Percentiles rank a stretch among this genome's conserved stretches.
phyloP scores from a whole-genome alignment of 1,139 yeast species.

The Oligophagozyma castellii region DNA sequence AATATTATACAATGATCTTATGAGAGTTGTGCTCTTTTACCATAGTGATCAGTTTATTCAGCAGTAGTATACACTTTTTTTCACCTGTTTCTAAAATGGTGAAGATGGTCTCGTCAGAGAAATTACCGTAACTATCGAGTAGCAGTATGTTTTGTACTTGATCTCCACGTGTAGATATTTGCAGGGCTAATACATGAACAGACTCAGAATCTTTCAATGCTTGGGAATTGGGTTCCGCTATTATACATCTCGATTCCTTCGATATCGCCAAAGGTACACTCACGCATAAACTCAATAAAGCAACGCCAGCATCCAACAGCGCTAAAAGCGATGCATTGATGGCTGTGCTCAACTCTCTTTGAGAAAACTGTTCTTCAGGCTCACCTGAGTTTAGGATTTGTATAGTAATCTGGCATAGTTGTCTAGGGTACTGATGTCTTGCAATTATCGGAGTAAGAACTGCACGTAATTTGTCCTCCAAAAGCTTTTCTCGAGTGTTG shows the following conservation, averaged over 20 bases:
- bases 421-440: slow-evolving; percentile 65
- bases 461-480: slow-evolving; percentile 59
- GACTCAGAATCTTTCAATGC: slow-evolving; percentile 37
- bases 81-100: slow-evolving; percentile 36
- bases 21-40: no score
- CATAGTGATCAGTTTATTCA: no score
- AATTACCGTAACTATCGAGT: slow-evolving; percentile 61
- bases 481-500: slow-evolving; percentile 57
- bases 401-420: slow-evolving; percentile 73
- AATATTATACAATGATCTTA: no score
- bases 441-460: slow-evolving; percentile 50
- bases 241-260: slow-evolving; percentile 22
- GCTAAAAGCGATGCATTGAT: slow-evolving; percentile 65
- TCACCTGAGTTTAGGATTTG: slow-evolving; percentile 61
- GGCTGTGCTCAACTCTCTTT: slow-evolving; percentile 53
- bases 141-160: slow-evolving; percentile 42
- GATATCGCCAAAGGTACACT: slow-evolving; percentile 36
- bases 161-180: slow-evolving; percentile 32
- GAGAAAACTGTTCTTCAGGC: slow-evolving; percentile 23
- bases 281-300: slow-evolving; percentile 47
- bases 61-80: slow-evolving; percentile 7
- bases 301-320: slow-evolving; percentile 65
- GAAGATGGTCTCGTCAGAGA: slow-evolving; percentile 42
- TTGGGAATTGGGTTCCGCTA: slow-evolving; percentile 32
- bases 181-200: slow-evolving; percentile 54